Evolutionary conservation across 2,329 filamentous ascomycete genomes (phyloP), one percentile per base, ranked within the genome.

Genomic region (Coccinonectria pachysandricola): DNA sequence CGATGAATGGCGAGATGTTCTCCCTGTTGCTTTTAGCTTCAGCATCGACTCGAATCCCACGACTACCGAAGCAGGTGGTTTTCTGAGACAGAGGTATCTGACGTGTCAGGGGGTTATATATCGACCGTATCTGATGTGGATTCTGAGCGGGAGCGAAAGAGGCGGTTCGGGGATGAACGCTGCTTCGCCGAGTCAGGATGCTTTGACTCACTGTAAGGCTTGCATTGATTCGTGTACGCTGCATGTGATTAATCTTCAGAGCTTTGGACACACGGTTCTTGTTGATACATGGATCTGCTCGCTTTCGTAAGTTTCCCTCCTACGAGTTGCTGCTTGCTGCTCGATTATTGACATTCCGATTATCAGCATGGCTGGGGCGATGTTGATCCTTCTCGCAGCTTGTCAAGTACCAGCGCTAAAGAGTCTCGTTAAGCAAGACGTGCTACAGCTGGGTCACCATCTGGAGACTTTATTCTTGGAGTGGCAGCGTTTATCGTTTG

Each of bases 221-320:
- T 66, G 63, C 19, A 43, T 68, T 0, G 59, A 66, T 27, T 60
- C 64, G 0, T 67, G 63, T 16, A 37, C 63, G 9, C 34, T 67
- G 19, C 65, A 69, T 26, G 63, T 66, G 0, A 42, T 64, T 20
- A 65, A 68, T 19, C 34, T 69, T 4, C 40, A 59, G 12, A 57
- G 59, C 0, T 67, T 64, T 28, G 50, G 59, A 0, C 65, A 70
- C 24, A 70, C 65, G 0, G 55, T 69, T 0, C 42, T 70, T 17
- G 56, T 69, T 2, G 65, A 70, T 36, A 66, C 64, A 0, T 70
- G 65, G 65, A 68, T 69, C 12, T 70, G 65, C 23, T 64, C 64
- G 0, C 37, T 70, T 0, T 68, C 63, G 64, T 68, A 46, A 42
- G 60, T 53, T 3, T 8, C 3, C 11, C 9, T 11, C 15, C 19